Evolutionary conservation across 2,329 filamentous ascomycete genomes (phyloP).

Genomic region (Fusarium clavum): DNA sequence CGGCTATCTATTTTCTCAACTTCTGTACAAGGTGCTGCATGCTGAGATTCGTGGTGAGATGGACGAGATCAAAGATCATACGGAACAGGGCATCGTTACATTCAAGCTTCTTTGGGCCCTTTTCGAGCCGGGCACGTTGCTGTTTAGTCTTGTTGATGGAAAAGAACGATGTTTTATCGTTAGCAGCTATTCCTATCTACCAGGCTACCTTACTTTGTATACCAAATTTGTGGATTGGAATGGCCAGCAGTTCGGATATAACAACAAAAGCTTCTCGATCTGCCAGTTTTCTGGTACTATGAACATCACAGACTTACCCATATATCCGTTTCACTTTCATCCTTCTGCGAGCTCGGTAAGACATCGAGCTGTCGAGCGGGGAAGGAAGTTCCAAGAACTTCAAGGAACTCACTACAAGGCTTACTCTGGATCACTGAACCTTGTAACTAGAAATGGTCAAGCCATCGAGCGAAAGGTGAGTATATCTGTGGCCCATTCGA

Average conservation of each 20-base stretch:
- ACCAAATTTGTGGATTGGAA: not conserved
- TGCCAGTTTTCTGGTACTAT: not conserved
- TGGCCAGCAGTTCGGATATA: not conserved
- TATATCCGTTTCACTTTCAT: not conserved
- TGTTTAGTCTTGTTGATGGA: not conserved
- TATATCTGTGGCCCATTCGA: accelerated
- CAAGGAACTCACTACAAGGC: not conserved
- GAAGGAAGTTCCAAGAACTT: not conserved
- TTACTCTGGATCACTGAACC: not conserved
- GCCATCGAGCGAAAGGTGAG: not conserved
- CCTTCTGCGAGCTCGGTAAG: not conserved
- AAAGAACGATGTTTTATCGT: not conserved
- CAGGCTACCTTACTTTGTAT: not conserved
- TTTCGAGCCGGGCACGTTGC: not conserved
- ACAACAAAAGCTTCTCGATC: not conserved
- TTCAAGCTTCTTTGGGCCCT: not conserved
- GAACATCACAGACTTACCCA: not conserved
- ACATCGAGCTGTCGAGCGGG: not conserved
- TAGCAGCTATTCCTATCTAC: not conserved
- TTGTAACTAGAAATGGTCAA: accelerated
- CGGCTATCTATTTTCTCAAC: not conserved
- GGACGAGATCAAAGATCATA: not conserved
- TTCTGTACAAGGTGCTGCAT: not conserved
- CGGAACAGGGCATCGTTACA: not conserved
- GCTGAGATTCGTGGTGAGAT: not conserved